Percentiles rank a stretch among this genome's conserved stretches.
Conservation (phyloP, 2,329 filamentous ascomycete genomes). For the Sordariomycetes sp. region DNA sequence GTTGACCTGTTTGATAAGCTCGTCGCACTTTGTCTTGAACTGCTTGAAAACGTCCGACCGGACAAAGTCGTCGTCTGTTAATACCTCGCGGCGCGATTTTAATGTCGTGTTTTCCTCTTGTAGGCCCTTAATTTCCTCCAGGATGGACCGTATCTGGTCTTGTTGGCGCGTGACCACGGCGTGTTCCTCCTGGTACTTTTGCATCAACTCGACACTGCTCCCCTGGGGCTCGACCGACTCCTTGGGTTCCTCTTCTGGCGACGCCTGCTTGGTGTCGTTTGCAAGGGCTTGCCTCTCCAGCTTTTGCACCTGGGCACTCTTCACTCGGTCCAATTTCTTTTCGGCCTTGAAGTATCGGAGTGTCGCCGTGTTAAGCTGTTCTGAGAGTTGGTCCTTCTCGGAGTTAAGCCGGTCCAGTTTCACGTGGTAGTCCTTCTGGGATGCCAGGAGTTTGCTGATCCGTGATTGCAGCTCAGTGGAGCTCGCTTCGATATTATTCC, state of each 20-base stretch:
- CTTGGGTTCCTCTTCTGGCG: constrained; percentile 30
- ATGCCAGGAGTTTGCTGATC: constrained; percentile 60
- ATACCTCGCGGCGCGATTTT: constrained; percentile 51
- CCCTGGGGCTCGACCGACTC: constrained; percentile 42
- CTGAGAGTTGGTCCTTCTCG: constrained; percentile 75
- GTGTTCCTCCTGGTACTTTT: constrained; percentile 63
- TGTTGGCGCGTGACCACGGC: constrained; percentile 74
- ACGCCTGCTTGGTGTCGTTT: constrained; percentile 38
- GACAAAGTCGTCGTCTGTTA: constrained; percentile 87
- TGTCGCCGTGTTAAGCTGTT: constrained; percentile 78
- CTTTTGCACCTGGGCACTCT: constrained; percentile 81
- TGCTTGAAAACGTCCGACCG: constrained; percentile 89
- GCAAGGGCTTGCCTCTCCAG: constrained; percentile 79
- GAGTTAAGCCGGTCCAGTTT: constrained; percentile 62
- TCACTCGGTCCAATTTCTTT: constrained; percentile 81
- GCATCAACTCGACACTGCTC: constrained; percentile 53
- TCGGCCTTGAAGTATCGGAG: constrained; percentile 90
- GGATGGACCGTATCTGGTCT: constrained; percentile 69
- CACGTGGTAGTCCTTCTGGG: constrained; percentile 68
- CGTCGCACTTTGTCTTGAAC: constrained; percentile 80
- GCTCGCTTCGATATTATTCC: constrained; percentile 49
- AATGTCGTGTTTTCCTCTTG: constrained; percentile 70
- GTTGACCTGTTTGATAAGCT: constrained; percentile 84
- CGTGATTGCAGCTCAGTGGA: constrained; percentile 60
- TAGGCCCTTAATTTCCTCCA: constrained; percentile 61